Base-by-base conservation (phyloP, 2,329 filamentous ascomycete genomes). In the Penicillium psychrosexuale region DNA sequence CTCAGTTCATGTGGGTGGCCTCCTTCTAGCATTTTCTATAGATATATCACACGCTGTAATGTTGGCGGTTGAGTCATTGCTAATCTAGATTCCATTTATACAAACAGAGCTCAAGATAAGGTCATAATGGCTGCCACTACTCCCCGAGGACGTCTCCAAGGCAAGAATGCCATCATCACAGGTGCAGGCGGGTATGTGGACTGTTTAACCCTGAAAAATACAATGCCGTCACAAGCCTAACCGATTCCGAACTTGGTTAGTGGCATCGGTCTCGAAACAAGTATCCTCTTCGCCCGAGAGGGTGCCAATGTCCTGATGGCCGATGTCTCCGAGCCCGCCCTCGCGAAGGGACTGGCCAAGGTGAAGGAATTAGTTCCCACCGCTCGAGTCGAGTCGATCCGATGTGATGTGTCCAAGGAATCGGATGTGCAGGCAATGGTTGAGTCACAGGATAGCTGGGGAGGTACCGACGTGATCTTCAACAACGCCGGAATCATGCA, bases 401-500 rank as follows among this genome's bases (percentile, higher is more conserved):
- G 64, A 37, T 70, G 68, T 75, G 91, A 97, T 69, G 92, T 97
- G 51, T 91, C 90, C 72, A 92, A 91, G 68, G 92, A 97, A 73
- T 75, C 82, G 57, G 84, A 94, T 53, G 85, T 97, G 31, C 78
- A 91, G 68, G 84, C 85, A 53, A 84, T 89, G 71, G 80, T 96
- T 49, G 87, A 89, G 63, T 77, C 82, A 9, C 77, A 93, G 55
- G 92, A 97, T 74, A 71, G 83, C 54, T 95, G 90, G 89, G 92
- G 92, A 69, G 92, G 92, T 42, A 76, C 94, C 3, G 92, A 97
- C 72, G 80, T 96, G 69, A 90, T 96, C 67, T 97, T 96, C 85
- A 97, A 97, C 84, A 97, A 97, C 73, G 92, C 92, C 24, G 92
- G 92, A 52, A 97, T 97, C 75, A 97, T 97, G 92, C 92, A 96